Percentiles rank a stretch among this genome's conserved stretches.
These are phyloP conservation scores for Komagataella populi DNA, from an alignment of 805 yeast genomes.

Conservation along the genomic window DNA sequence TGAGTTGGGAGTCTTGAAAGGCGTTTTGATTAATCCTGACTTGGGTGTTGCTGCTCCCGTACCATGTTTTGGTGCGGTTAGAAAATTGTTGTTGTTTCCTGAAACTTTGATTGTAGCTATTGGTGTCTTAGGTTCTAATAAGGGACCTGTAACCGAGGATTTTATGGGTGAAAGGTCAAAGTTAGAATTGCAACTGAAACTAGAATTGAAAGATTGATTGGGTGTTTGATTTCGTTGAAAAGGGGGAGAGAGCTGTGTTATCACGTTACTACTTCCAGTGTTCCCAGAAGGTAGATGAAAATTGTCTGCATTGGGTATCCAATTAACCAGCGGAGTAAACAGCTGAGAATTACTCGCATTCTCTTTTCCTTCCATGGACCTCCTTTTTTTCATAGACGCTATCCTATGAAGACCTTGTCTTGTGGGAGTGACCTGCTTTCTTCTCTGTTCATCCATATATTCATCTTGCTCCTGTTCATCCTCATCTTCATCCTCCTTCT, in stretches of 20 bases:
- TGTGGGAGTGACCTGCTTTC: background rate
- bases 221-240: background rate
- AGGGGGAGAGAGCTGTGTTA: background rate
- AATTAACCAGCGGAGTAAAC: background rate
- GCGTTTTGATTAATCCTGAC: slow-evolving; percentile 5
- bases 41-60: slow-evolving; percentile 5
- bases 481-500: background rate
- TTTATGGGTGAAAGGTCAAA: slow-evolving; percentile 50
- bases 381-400: background rate
- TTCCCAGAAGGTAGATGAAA: background rate
- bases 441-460: background rate
- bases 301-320: background rate
- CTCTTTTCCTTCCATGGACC: background rate
- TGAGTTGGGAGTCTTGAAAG: slow-evolving; percentile 6
- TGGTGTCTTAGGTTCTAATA: slow-evolving; percentile 54
- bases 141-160: slow-evolving; percentile 47
- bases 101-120: slow-evolving; percentile 6
- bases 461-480: background rate
- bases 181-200: slow-evolving; percentile 53
- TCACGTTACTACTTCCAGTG: background rate
- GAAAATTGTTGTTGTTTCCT: slow-evolving; percentile 7
- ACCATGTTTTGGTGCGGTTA: slow-evolving; percentile 4
- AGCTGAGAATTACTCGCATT: background rate
- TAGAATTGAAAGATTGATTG: slow-evolving; percentile 37
- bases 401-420: slow-evolving; percentile 1